A percentile compares a stretch with the other conserved stretches of the same genome.
Evolutionary conservation across 139 green algal genomes (phyloP).

Genomic region (Chlorella sp.): DNA sequence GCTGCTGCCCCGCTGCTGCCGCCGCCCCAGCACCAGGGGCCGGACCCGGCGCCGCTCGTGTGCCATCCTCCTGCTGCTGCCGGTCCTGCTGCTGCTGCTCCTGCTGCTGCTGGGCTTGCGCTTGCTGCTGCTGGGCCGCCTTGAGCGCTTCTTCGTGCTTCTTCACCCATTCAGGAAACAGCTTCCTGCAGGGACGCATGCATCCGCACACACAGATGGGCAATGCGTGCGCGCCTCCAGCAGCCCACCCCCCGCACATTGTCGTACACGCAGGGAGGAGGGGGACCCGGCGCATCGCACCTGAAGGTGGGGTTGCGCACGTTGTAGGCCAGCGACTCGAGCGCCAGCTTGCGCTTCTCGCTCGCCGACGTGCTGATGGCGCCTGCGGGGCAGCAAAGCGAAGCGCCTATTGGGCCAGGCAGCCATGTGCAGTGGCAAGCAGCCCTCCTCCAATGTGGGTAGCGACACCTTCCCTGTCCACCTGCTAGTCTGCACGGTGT

Average conservation of each 20-base stretch:
- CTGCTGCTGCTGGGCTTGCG: not conserved
- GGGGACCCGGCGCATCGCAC: not conserved
- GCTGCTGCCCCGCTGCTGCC: constrained; percentile 5
- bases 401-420: no score
- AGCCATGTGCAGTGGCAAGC: no score
- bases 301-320: constrained; percentile 70
- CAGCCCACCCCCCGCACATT: not conserved
- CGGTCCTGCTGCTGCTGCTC: not conserved
- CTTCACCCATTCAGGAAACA: constrained; percentile 82
- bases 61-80: not conserved
- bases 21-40: not conserved
- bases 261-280: no score
- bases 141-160: constrained; percentile 37
- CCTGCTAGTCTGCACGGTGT: no score
- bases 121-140: constrained; percentile 13
- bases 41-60: not conserved
- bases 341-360: constrained; percentile 68
- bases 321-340: constrained; percentile 76
- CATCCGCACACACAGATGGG: not conserved
- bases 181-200: constrained; percentile 47
- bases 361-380: constrained; percentile 51
- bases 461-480: no score
- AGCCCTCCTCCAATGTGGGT: no score
- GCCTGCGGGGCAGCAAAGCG: constrained; percentile 15
- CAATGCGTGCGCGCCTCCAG: not conserved